Evolutionary conservation across 345 rosid genomes (phyloP), one percentile per base, ranked within the genome.

Genomic region (Cardiospermum halicacabum): DNA sequence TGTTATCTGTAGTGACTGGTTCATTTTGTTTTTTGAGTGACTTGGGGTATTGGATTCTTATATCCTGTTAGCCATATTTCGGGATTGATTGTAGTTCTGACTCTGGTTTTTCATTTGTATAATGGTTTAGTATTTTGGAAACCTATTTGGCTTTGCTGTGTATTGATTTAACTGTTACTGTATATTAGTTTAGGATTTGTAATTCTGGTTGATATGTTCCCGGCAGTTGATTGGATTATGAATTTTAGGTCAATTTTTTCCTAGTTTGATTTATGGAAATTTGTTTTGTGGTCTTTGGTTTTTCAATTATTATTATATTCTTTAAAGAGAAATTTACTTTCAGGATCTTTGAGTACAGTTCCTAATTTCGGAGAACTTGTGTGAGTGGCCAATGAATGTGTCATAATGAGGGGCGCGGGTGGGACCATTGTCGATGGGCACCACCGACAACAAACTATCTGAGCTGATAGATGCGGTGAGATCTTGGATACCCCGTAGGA

Each of bases 401-500:
- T 73, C 79, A 67, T 51, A 64, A 92, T 84, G 96, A 84, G 71
- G 73, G 78, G 77, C 69, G 71, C 27, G 75, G 74, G 71, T 58
- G 82, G 88, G 81, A 81, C 65, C 64, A 83, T 77, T 72, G 82
- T 85, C 73, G 69, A 93, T 93, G 97, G 92, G 86, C 76, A 75
- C 86, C 75, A 84, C 89, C 58, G 86, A 81, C 85, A 73, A 81
- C 79, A 85, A 78, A 71, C 86, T 78, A 32, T 78, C 90, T 39
- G 91, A 88, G 68, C 73, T 90, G 65, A 83, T 86, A 74, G 89
- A 90, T 53, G 18, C 77, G 60, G 83, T 87, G 71, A 90, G 75
- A 71, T 88, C 90, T 10, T 86, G 92, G 98, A 85, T 93, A 69
- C 90, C 97, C 74, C 73, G 85, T 74, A 82, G 79, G 75, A 72